Base-by-base conservation (phyloP, 2,329 filamentous ascomycete genomes). In the Cladosporium austrohemisphaericum region DNA sequence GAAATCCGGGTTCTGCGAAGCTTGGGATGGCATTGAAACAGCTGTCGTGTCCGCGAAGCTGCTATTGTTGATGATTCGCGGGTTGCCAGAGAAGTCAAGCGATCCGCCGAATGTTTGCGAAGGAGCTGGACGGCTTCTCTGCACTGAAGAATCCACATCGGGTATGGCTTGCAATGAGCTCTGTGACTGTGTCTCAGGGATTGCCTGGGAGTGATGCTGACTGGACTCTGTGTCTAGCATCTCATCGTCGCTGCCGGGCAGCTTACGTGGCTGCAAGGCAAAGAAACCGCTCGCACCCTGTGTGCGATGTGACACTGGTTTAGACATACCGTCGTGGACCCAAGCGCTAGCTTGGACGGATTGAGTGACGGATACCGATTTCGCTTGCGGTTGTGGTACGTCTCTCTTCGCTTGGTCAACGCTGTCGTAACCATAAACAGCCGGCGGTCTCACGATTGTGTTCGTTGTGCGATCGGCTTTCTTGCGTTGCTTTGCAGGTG, bases 321-420 rank as follows among this genome's bases (percentile, higher is more conserved):
- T n/a, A n/a, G n/a, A n/a, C n/a, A n/a, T n/a, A n/a, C n/a, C n/a
- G n/a, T n/a, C n/a, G n/a, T n/a, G n/a, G n/a, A n/a, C n/a, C n/a
- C n/a, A n/a, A n/a, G n/a, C n/a, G n/a, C n/a, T n/a, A 5, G 38
- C 26, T 25, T 56, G 52, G 16, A 41, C 33, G 10, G 35, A 43
- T 33, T 58, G 52, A 3, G 54, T 56, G 38, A 51, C 50, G 14
- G 43, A 22, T 6, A 50, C 49, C 18, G 31, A 28, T n/a, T 50
- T 23, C 13, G 49, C 20, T 13, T 25, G 50, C 14, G 48, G 40
- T 11, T 37, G 9, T 9, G 22, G 25, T 11, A n/a, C 35, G 31
- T 26, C 22, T 33, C 41, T 50, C 10, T 31, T 35, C 8, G 20
- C 16, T 25, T 49, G 41, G n/a, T n/a, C n/a, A n/a, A n/a, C n/a